Conservation (phyloP, 768 basidiomycete genomes). For the Crepidotus variabilis region DNA sequence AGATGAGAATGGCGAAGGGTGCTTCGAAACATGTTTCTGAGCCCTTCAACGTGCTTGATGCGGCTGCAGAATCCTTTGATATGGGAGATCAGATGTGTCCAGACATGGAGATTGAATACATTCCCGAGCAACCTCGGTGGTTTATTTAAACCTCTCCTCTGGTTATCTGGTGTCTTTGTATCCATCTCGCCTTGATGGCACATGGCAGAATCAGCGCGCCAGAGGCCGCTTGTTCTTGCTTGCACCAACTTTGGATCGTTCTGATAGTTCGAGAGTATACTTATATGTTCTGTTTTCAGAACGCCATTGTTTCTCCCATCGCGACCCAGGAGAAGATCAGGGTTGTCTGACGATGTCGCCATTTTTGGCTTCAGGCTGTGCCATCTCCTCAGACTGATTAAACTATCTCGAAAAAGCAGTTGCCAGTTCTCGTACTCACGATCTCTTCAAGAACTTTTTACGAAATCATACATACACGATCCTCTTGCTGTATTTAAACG, state of each 20-base stretch:
- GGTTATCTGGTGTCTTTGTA: neutral
- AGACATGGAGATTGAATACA: slow-evolving; percentile 17
- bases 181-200: too few species aligned
- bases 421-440: neutral
- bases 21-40: slow-evolving; percentile 7
- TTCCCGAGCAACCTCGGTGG: slow-evolving; percentile 33
- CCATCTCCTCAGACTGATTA: neutral
- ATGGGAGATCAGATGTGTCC: slow-evolving; percentile 9
- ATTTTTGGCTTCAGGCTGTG: neutral
- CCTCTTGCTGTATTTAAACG: neutral
- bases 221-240: neutral
- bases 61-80: neutral
- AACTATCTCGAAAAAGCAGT: neutral
- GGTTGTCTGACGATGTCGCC: slow-evolving; percentile 15
- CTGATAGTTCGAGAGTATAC: slow-evolving; percentile 7
- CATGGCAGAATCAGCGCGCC: neutral
- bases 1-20: slow-evolving; percentile 5
- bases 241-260: too few species aligned
- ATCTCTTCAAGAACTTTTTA: neutral
- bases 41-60: slow-evolving; percentile 12
- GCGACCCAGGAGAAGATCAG: slow-evolving; percentile 24
- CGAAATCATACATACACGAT: neutral
- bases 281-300: slow-evolving; percentile 15
- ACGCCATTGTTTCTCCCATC: slow-evolving; percentile 16
- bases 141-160: slow-evolving; percentile 23